Conservation (phyloP, 176 grass and related monocot species). For the Eremochloa ophiuroides region DNA sequence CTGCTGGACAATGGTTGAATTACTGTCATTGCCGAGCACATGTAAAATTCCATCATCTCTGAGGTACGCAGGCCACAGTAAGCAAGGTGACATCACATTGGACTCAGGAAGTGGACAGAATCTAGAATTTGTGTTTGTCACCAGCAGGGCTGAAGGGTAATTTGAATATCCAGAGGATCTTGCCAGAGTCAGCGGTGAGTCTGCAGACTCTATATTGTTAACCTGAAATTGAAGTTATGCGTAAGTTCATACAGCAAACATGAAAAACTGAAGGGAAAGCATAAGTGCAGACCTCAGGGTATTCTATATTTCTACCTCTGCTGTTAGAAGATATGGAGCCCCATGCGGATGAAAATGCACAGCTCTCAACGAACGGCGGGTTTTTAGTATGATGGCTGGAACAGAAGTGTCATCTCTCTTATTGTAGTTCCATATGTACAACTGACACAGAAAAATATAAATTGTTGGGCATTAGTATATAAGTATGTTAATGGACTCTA, state of each 20-base stretch:
- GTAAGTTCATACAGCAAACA: conserved; percentile 25
- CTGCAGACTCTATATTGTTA: conserved; percentile 88
- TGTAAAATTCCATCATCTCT: conserved; percentile 47
- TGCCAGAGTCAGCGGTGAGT: conserved; percentile 74
- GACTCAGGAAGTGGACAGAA: conserved; percentile 45
- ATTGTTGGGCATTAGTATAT: conserved; percentile 16
- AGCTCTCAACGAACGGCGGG: conserved; percentile 92
- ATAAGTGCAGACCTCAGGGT: conserved; percentile 14
- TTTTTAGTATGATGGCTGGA: conserved; percentile 76
- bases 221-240: conserved; percentile 61
- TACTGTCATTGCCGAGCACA: conserved; percentile 42
- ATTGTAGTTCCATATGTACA: conserved; percentile 99
- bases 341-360: conserved; percentile 99
- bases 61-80: conserved; percentile 49
- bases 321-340: conserved; percentile 90
- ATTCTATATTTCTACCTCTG: conserved; percentile 74
- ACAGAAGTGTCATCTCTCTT: conserved; percentile 61
- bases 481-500: conserved; percentile 4
- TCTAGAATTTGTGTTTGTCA: conserved; percentile 66
- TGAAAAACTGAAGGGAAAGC: conserved; percentile 8
- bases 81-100: conserved; percentile 29
- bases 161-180: conserved; percentile 92
- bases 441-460: conserved; percentile 40
- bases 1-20: conserved; percentile 33
- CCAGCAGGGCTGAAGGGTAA: conserved; percentile 71